These are phyloP conservation scores for Alternaria infectoria DNA, from an alignment of 2,329 filamentous ascomycete species.

Conservation along the genomic window DNA sequence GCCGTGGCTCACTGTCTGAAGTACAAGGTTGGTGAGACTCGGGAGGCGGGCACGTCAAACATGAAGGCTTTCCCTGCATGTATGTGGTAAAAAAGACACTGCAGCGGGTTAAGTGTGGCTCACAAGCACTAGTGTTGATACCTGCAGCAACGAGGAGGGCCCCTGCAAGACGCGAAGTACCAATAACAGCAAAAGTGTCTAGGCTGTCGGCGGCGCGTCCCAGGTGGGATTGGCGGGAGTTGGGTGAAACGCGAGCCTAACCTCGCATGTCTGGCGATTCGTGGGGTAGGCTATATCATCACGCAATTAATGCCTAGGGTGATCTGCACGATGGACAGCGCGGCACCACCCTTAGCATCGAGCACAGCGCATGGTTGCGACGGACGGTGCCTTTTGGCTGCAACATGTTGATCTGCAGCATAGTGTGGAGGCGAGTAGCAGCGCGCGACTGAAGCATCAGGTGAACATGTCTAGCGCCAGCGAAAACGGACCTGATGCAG, in stretches of 20 bases:
- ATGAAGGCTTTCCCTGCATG: slow-evolving; percentile 49
- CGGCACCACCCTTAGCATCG: slow-evolving; percentile 23
- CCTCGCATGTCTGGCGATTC: slow-evolving; percentile 48
- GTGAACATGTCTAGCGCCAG: slow-evolving; percentile 14
- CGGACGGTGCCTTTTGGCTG: slow-evolving; percentile 14
- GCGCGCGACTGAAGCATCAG: background rate
- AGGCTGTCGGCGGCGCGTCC: slow-evolving; percentile 45
- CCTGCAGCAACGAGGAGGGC: slow-evolving; percentile 39
- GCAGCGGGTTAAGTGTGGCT: slow-evolving; percentile 48
- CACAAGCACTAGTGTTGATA: slow-evolving; percentile 45
- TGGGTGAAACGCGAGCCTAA: slow-evolving; percentile 48
- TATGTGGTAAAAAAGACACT: slow-evolving; percentile 38
- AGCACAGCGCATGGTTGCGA: slow-evolving; percentile 15
- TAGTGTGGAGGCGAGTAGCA: slow-evolving; percentile 12
- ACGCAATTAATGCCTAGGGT: slow-evolving; percentile 29
- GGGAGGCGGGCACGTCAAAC: slow-evolving; percentile 50
- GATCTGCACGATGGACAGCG: slow-evolving; percentile 36
- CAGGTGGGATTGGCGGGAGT: slow-evolving; percentile 39
- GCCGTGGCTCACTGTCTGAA: slow-evolving; percentile 44
- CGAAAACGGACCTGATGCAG: slow-evolving; percentile 16
- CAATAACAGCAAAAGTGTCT: slow-evolving; percentile 41
- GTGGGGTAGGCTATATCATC: slow-evolving; percentile 44
- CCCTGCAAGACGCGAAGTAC: slow-evolving; percentile 39
- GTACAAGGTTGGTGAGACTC: slow-evolving; percentile 50
- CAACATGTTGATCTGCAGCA: slow-evolving; percentile 25